Evolutionary conservation across 2,329 filamentous ascomycete species (phyloP), one percentile per base, ranked within the genome.

Genomic region (Trichoderma sp.): DNA sequence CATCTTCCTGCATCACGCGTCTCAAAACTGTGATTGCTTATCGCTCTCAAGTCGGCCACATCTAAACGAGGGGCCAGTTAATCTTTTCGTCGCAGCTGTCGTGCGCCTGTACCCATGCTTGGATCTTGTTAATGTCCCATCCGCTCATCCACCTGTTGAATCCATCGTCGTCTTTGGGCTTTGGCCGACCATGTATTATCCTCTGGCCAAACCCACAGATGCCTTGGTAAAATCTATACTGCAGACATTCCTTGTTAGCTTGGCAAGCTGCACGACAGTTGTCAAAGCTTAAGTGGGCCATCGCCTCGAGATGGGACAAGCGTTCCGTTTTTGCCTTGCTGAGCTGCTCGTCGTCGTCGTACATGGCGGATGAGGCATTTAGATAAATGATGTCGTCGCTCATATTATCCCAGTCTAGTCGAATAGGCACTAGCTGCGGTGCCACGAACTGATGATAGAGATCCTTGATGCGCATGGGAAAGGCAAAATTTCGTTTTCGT

Each of bases 331-430:
- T 80, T 56, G 77, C 76, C 10, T 75, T 75, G 8, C 73, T 64
- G 17, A 74, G 58, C 69, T 79, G 72, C 73, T 74, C 74, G 4
- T 78, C 42, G 5, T 19, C 73, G 5, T 74, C 76, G 72, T 78
- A 77, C 12, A 76, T 25, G 13, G 64, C 72, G 0, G 73, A 67
- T 1, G 74, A 71, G 15, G 69, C 70, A 70, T 82, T 77, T 64
- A 81, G 72, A 72, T 84, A 84, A 60, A 76, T 75, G 15, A 76
- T 74, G 39, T 83, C 80, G n/a, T 84, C 79, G 53, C 81, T 80
- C 9, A 81, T 70, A 70, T 87, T 87, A 71, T 87, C 82, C 85
- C 85, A 87, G 75, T 86, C 79, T 15, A 80, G 76, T 67, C 81
- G 80, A 9, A 73, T 70, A 2, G 74, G 65, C 22, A 72, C 69